Evolutionary conservation across 2,329 filamentous ascomycete genomes (phyloP), one percentile per base, ranked within the genome.

Genomic region (Arthrobotrys sphaeroides): DNA sequence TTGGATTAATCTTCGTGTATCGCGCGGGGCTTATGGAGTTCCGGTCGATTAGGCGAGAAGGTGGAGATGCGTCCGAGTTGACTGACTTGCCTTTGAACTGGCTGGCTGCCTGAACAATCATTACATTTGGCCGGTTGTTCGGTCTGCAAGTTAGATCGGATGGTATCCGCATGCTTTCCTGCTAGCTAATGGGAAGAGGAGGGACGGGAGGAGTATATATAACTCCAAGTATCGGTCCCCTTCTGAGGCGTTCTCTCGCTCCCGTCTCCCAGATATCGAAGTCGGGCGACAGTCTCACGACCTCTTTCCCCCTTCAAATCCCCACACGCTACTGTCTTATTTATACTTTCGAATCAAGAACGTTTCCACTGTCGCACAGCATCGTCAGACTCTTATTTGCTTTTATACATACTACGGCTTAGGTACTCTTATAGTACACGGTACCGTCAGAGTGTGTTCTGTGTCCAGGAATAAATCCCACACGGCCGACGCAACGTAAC

Each of bases 11-110:
- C 26, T 57, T 72, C 67, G 67, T 72, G 67, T 72, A 72, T 72
- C 67, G 67, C n/a, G n/a, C 67, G 67, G 67, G 59, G 67, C 67
- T 72, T 65, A 59, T 53, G 36, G 67, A 72, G 65, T 57, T 47
- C 16, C 38, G 49, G 47, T 40, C 49, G 20, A 72, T 49, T 65
- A 64, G 57, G 67, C 67, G 67, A 64, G 59, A 49, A 26, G 26
- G 51, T 61, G 57, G 57, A 64, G 57, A 45, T 64, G 24, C 47
- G 26, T 20, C n/a, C 24, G 31, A 53, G 16, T n/a, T n/a, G 20
- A 20, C 18, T 49, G 24, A 33, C 16, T 53, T 22, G 47, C 28
- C 47, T 53, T 53, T 28, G 26, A 53, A 24, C 24, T 31, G 47
- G 20, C 64, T 57, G 64, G 42, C 42, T 33, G 43, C 51, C 65